Percentiles rank a stretch among this genome's conserved stretches.
Conservation (phyloP, 2,329 filamentous ascomycete species). For the Scedosporium aurantiacum region DNA sequence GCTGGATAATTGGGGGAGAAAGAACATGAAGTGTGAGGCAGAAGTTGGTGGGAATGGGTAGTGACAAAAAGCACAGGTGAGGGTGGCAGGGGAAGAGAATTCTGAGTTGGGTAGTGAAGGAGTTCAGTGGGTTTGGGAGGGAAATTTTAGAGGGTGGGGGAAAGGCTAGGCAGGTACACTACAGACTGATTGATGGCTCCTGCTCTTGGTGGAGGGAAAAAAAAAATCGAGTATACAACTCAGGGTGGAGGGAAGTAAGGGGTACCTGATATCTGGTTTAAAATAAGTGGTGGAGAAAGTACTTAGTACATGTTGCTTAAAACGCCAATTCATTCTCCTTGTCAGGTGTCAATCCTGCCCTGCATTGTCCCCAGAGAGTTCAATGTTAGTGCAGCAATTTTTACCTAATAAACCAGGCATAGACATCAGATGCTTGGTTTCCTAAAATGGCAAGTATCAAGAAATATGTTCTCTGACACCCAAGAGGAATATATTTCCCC, state of each 20-base stretch:
- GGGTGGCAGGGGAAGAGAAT: conserved; percentile 8
- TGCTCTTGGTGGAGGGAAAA: no score
- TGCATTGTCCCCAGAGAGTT: not conserved
- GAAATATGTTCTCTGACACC: not conserved
- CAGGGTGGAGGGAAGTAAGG: not conserved
- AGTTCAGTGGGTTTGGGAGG: conserved; percentile 10
- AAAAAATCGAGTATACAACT: not conserved
- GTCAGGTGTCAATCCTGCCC: not conserved
- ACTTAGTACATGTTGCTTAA: not conserved
- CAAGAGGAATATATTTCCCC: not conserved
- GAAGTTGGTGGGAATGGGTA: conserved; percentile 1
- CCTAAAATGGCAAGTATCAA: not conserved
- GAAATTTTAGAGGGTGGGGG: conserved; percentile 12
- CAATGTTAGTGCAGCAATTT: not conserved
- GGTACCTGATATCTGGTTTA: not conserved
- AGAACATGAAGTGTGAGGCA: conserved; percentile 1
- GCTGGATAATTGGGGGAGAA: conserved; percentile 1
- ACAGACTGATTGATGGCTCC: not conserved
- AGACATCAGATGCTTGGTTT: not conserved
- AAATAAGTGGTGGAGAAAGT: not conserved
- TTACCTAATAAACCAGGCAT: not conserved
- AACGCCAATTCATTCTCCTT: not conserved
- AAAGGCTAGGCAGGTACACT: conserved; percentile 22
- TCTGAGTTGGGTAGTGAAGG: conserved; percentile 9
- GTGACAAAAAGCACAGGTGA: conserved; percentile 6